Evolutionary conservation across 2,329 filamentous ascomycete genomes (phyloP), one percentile per base, ranked within the genome.

Genomic region (Colletotrichum plurivorum): DNA sequence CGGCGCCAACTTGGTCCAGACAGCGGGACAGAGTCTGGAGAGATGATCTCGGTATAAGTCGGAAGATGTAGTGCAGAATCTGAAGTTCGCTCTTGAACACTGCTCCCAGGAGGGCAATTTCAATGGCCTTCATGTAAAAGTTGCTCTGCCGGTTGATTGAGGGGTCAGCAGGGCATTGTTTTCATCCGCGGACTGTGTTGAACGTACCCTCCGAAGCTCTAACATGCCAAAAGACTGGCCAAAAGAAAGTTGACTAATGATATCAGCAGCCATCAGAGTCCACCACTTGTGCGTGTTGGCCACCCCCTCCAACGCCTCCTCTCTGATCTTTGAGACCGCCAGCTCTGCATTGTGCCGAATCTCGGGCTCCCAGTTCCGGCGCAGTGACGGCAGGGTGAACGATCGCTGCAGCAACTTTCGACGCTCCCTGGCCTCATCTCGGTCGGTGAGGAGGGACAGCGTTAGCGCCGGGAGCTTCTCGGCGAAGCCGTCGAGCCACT

Each of bases 261-360:
- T 76, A 71, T 90, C 88, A 0, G 86, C 87, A 0, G 86, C 76
- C 80, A 88, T 83, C 62, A 86, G 87, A 5, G 83, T 75, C 77
- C 81, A 85, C 87, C 87, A 89, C 67, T 87, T 87, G 69, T 82
- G 80, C 0, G 88, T 75, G 69, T 90, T 86, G 0, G 77, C 78
- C 0, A 70, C 77, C 0, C 83, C 80, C 0, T 74, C 75, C 1
- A 66, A 57, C 20, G 82, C 79, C 53, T 89, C 85, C 15, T 81
- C 75, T 0, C 69, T 74, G 18, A 89, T 87, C 52, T 76, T 79
- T 3, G 79, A 27, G 1, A 89, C 78, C 0, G 84, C 76, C 9
- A 85, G 69, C 0, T 78, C 72, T 0, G 82, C 76, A 15, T 79
- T 81, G 0, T 69, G 70, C 3, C 79, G 71, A 9, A 88, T 76